A percentile compares a stretch with the other conserved stretches of the same genome.
These are phyloP conservation scores for Crucihimalaya himalaica DNA, from an alignment of 345 rosid species.

Conservation along the genomic window DNA sequence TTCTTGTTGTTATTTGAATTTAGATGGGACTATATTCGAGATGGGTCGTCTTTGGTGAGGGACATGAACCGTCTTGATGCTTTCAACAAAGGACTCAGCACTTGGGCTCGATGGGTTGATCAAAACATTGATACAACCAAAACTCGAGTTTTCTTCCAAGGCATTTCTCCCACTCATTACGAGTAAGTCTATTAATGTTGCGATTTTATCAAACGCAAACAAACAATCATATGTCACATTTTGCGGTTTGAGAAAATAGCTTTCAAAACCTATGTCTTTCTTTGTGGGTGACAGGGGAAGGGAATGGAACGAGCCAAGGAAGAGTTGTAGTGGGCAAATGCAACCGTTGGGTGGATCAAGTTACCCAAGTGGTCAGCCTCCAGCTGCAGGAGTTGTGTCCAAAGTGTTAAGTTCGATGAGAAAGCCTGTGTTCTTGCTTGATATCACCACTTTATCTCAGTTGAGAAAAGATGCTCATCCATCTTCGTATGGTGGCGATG, in stretches of 20 bases:
- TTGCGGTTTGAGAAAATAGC: background rate
- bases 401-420: slow-evolving; percentile 61
- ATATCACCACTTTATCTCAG: slow-evolving; percentile 85
- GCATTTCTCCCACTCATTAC: slow-evolving; percentile 94
- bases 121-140: slow-evolving; percentile 61
- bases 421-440: slow-evolving; percentile 69
- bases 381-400: slow-evolving; percentile 55
- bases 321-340: slow-evolving; percentile 65
- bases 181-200: slow-evolving; percentile 48
- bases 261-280: background rate
- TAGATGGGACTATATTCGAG: slow-evolving; percentile 87
- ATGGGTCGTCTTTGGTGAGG: slow-evolving; percentile 49
- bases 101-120: slow-evolving; percentile 91
- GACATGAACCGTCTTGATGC: slow-evolving; percentile 83
- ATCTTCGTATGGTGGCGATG: slow-evolving; percentile 53
- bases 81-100: slow-evolving; percentile 68
- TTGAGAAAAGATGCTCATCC: slow-evolving; percentile 95
- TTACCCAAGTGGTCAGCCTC: slow-evolving; percentile 75
- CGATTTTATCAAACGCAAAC: background rate
- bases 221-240: background rate
- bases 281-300: slow-evolving; percentile 56
- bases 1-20: slow-evolving; percentile 4
- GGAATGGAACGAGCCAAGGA: slow-evolving; percentile 81
- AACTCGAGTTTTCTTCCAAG: slow-evolving; percentile 91
- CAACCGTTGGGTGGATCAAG: slow-evolving; percentile 68